phyloP scores from a whole-genome alignment of 2,329 filamentous ascomycete genomes.

The Diaporthe citriasiana region DNA sequence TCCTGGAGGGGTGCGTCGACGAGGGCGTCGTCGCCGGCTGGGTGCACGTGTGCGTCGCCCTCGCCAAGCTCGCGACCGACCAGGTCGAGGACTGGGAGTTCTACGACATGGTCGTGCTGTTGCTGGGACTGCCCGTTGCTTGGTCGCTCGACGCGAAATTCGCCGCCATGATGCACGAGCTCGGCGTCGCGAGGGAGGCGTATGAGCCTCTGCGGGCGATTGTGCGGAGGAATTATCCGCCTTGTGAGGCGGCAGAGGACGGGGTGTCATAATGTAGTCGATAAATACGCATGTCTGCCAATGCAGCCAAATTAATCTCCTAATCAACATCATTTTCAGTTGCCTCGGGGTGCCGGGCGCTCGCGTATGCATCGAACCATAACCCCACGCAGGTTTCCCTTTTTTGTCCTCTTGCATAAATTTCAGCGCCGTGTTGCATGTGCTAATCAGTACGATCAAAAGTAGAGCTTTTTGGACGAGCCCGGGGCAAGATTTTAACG shows the following conservation, averaged over 20 bases:
- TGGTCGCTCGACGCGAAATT: constrained; percentile 35
- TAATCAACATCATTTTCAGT: neutral
- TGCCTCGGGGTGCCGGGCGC: too few relatives aligned
- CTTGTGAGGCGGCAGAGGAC: neutral
- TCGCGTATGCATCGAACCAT: neutral
- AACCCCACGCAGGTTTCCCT: neutral
- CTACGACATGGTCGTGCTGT: constrained; percentile 34
- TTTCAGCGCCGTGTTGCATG: neutral
- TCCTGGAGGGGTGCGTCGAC: constrained; percentile 54
- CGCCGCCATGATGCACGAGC: constrained; percentile 17
- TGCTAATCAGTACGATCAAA: neutral
- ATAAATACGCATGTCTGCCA: neutral
- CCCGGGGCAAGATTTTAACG: neutral
- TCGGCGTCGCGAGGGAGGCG: neutral
- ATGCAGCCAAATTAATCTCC: neutral
- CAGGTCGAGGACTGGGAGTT: constrained; percentile 33
- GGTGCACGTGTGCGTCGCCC: constrained; percentile 51
- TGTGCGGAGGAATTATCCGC: constrained; percentile 35
- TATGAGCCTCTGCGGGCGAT: constrained; percentile 34
- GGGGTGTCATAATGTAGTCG: neutral
- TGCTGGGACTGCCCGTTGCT: constrained; percentile 27
- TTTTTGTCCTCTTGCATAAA: neutral
- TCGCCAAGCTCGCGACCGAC: constrained; percentile 48
- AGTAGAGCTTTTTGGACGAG: neutral
- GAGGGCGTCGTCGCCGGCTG: constrained; percentile 51